Evolutionary conservation across 768 basidiomycete genomes (phyloP), one percentile per base, ranked within the genome.

Genomic region (Pisolithus orientalis): DNA sequence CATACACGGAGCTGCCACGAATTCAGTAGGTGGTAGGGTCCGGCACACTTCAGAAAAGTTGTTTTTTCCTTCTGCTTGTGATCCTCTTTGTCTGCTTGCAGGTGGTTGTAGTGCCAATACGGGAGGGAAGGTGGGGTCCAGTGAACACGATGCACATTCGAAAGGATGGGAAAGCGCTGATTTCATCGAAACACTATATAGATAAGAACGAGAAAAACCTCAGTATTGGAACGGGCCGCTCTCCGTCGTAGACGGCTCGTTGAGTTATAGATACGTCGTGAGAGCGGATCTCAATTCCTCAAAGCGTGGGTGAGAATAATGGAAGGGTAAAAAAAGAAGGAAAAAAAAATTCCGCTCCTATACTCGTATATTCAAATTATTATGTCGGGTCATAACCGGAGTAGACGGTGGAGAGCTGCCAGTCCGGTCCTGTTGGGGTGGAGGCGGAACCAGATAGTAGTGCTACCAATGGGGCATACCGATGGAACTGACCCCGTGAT

Each of bases 1-100:
- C 39, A 49, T 48, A 28, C 46, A 61, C 62, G 54, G 58, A 50
- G 31, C 11, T 56, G 40, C 34, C 43, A 44, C 25, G 25, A 44
- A 44, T 25, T 9, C 43, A 24, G 43, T 28, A 21, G 17, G n/a
- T 54, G 52, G 58, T 14, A 51, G 44, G 39, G 43, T 42, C 51
- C 54, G 56, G 38, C 17, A 32, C 47, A 39, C 39, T 50, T 4
- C 47, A 43, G 6, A 38, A 53, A 59, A 50, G 57, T 54, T 50
- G 14, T 47, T 48, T 29, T 47, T 7, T 37, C 10, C 27, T 13
- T 27, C 39, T 42, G 17, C 29, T 29, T 28, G 25, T 44, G 43
- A 44, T 44, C 43, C 27, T 27, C 43, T 44, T 44, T 44, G 21
- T 44, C 9, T 27, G 21, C 25, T 24, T 44, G 43, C 43, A 27